Evolutionary conservation across 2,329 filamentous ascomycete genomes (phyloP).

Genomic region (Tolypocladium tropicale): DNA sequence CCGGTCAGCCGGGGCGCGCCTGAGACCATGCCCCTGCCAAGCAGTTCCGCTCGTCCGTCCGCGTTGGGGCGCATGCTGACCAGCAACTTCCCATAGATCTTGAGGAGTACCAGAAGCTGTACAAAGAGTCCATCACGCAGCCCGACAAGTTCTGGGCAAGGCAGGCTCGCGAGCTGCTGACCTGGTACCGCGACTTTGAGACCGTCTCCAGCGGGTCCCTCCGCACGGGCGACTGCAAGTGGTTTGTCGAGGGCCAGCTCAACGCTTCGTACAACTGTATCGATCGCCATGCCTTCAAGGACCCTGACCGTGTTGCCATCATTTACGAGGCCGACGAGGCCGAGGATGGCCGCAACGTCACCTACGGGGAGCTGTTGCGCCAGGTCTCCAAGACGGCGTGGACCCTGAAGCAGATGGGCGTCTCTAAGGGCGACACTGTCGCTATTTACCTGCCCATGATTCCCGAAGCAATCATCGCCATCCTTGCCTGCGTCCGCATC

Average conservation of each 20-base stretch:
- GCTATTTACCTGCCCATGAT: constrained; percentile 99
- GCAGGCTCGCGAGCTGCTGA: constrained; percentile 77
- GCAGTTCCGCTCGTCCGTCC: constrained; percentile 4
- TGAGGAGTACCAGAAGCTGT: constrained; percentile 57
- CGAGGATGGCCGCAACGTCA: constrained; percentile 76
- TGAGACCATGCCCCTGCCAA: not conserved
- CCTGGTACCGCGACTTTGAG: constrained; percentile 86
- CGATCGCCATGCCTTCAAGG: constrained; percentile 90
- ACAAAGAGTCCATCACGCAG: constrained; percentile 79
- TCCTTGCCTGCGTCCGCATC: constrained; percentile 85
- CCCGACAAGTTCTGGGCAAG: constrained; percentile 85
- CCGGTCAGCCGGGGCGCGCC: constrained; percentile 3
- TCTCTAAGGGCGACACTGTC: constrained; percentile 94
- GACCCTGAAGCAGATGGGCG: constrained; percentile 88
- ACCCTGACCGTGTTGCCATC: constrained; percentile 88
- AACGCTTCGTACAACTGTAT: constrained; percentile 98
- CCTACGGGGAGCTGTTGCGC: constrained; percentile 84
- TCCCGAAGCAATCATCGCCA: constrained; percentile 83
- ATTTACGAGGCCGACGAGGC: constrained; percentile 98
- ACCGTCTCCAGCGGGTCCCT: constrained; percentile 76
- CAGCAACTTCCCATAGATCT: constrained; percentile 32
- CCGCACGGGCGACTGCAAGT: constrained; percentile 71
- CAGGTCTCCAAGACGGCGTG: constrained; percentile 83
- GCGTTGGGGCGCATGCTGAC: constrained; percentile 1
- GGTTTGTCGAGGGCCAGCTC: constrained; percentile 88